Conservation (phyloP, 139 green algal genomes). For the Spirogloea muscicola region DNA sequence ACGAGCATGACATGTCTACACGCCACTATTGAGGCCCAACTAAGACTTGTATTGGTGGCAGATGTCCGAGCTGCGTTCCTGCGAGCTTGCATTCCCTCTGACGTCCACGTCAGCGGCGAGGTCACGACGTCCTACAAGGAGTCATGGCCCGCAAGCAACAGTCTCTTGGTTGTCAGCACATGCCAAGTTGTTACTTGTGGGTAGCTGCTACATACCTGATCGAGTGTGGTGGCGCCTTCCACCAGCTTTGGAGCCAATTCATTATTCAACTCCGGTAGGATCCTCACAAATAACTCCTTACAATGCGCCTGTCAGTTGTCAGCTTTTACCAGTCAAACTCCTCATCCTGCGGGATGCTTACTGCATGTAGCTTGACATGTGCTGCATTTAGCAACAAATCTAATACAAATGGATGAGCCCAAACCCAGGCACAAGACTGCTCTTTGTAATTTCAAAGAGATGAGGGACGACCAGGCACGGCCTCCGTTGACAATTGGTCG, state of each 20-base stretch:
- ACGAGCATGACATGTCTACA: no score
- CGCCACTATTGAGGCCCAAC: no score
- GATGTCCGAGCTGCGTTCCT: neutral
- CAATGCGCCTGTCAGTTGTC: neutral
- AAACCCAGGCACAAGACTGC: no score
- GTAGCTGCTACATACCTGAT: constrained; percentile 13
- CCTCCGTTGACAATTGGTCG: no score
- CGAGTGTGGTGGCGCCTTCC: constrained; percentile 11
- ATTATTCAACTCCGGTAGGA: constrained; percentile 37
- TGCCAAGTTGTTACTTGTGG: neutral
- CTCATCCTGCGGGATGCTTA: no score
- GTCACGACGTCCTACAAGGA: neutral
- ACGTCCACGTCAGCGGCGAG: neutral
- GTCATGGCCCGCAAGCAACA: neutral
- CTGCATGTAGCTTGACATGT: no score
- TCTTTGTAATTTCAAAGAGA: no score
- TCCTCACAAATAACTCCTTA: constrained; percentile 41
- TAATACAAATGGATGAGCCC: no score
- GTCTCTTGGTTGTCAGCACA: neutral
- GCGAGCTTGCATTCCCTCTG: neutral
- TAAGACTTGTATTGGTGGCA: no score
- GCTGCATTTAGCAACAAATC: no score
- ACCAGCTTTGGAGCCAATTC: constrained; percentile 27
- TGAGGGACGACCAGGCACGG: no score
- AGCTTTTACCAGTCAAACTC: neutral